phyloP scores from a whole-genome alignment of 257 asterid genomes.

The Eucommia ulmoides region DNA sequence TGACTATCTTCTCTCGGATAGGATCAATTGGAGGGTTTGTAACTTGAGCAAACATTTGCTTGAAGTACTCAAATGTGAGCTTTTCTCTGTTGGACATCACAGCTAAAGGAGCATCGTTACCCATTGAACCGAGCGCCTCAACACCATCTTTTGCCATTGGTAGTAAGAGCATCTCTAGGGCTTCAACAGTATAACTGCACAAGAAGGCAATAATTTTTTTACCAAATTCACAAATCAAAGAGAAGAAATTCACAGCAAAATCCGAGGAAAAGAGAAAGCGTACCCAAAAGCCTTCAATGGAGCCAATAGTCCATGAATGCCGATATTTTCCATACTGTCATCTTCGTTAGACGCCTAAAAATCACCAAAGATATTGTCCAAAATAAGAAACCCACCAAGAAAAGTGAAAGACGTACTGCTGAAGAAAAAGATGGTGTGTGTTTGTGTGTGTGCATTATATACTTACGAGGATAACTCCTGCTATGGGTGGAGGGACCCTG shows the following conservation, averaged over 20 bases:
- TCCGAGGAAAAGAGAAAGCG: constrained; percentile 14
- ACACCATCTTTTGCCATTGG: constrained; percentile 97
- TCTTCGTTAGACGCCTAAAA: constrained; percentile 60
- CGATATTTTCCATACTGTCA: constrained; percentile 79
- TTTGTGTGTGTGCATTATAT: too few relatives aligned
- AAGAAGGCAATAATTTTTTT: constrained; percentile 10
- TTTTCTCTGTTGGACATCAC: constrained; percentile 97
- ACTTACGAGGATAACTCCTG: constrained; percentile 76
- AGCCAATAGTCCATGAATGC: constrained; percentile 76
- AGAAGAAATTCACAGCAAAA: background rate
- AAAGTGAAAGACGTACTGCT: background rate
- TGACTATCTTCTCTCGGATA: constrained; percentile 94
- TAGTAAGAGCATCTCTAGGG: constrained; percentile 86
- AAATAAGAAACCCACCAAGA: constrained; percentile 9
- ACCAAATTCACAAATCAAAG: constrained; percentile 3
- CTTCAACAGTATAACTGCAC: constrained; percentile 78
- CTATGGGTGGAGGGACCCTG: constrained; percentile 59
- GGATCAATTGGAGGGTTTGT: constrained; percentile 99
- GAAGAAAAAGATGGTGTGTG: constrained; percentile 7
- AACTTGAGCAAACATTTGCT: constrained; percentile 99
- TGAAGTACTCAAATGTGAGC: constrained; percentile 88
- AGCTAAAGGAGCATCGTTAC: constrained; percentile 98
- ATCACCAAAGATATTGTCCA: background rate
- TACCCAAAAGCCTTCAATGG: constrained; percentile 96
- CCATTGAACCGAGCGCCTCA: constrained; percentile 99